Base-by-base conservation (phyloP, 1,284 basidiomycete species). In the Ustanciosporium gigantosporum region DNA sequence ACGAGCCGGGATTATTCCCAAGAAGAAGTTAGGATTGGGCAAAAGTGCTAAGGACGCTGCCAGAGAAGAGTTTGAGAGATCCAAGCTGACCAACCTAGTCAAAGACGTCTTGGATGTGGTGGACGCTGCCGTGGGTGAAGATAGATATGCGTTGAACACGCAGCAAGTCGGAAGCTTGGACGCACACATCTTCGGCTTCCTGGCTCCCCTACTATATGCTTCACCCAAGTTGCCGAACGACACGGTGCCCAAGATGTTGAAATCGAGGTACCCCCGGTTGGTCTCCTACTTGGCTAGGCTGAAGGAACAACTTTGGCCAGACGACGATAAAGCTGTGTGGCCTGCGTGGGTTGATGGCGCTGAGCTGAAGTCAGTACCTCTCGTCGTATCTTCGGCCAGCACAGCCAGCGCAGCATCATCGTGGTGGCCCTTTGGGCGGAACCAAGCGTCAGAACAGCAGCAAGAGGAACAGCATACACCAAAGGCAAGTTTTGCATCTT, bases 401-500 rank as follows among this genome's bases (percentile, higher is more conserved):
- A 31, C 25, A 7, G 9, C 36, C 9, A 9, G 17, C 14, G 19
- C 49, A 8, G 21, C 41, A 40, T 38, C 43, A 19, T 51, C 49
- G 25, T 24, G 42, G n/a, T 58, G 66, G 61, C 46, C 47, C 2
- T 48, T 56, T 7, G 16, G 35, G 14, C 15, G 11, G 9, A 25
- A 19, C 25, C 27, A 29, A n/a, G n/a, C n/a, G n/a, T 21, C 17
- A 13, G 15, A 5, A 19, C 22, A 19, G 25, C 37, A 20, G 15
- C 25, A 27, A 27, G n/a, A n/a, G n/a, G n/a, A n/a, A 39, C 15
- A 35, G 20, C 11, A 19, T 11, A 8, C 23, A 39, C 4, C 6
- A 34, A 64, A 58, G 60, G 60, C 55, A 58, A 64, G 60, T 64
- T 27, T 22, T 29, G 11, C n/a, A n/a, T n/a, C n/a, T n/a, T n/a